phyloP scores from a whole-genome alignment of 139 green algal genomes.

The Chlorella sp. region DNA sequence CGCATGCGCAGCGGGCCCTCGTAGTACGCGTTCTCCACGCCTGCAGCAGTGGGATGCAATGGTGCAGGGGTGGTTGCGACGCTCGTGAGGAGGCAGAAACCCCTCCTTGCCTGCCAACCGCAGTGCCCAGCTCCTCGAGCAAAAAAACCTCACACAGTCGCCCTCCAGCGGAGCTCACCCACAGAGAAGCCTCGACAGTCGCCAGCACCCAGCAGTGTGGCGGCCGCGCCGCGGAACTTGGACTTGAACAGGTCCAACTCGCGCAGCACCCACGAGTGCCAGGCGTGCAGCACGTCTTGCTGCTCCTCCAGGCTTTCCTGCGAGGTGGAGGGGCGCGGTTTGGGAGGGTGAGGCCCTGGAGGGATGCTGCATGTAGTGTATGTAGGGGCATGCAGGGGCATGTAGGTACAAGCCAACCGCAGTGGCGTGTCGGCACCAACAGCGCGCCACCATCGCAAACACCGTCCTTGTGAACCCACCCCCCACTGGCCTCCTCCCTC shows the following conservation, averaged over 20 bases:
- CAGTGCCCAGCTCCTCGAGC: too few species aligned
- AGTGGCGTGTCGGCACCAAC: too few species aligned
- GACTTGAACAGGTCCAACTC: slow-evolving; percentile 75
- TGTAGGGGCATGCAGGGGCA: too few species aligned
- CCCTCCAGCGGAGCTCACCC: not conserved
- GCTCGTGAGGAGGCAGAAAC: too few species aligned
- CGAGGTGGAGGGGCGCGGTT: too few species aligned
- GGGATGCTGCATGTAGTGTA: not conserved
- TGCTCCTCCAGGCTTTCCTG: slow-evolving; percentile 65
- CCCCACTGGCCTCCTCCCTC: too few species aligned
- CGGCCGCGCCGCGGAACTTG: slow-evolving; percentile 60
- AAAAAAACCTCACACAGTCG: too few species aligned
- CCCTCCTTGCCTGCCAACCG: too few species aligned
- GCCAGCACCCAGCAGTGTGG: slow-evolving; percentile 66
- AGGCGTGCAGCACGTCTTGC: slow-evolving; percentile 74
- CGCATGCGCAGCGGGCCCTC: slow-evolving; percentile 72
- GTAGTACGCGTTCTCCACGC: slow-evolving; percentile 72
- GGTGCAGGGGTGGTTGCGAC: not conserved
- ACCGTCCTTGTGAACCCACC: too few species aligned
- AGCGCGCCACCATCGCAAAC: too few species aligned
- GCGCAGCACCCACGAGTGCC: slow-evolving; percentile 59
- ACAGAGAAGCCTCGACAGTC: slow-evolving; percentile 55
- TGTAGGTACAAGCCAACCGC: too few species aligned
- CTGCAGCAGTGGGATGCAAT: not conserved
- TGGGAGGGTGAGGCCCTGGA: not conserved